Conservation (phyloP, 306 rosid species). For the Trifolium repens region DNA sequence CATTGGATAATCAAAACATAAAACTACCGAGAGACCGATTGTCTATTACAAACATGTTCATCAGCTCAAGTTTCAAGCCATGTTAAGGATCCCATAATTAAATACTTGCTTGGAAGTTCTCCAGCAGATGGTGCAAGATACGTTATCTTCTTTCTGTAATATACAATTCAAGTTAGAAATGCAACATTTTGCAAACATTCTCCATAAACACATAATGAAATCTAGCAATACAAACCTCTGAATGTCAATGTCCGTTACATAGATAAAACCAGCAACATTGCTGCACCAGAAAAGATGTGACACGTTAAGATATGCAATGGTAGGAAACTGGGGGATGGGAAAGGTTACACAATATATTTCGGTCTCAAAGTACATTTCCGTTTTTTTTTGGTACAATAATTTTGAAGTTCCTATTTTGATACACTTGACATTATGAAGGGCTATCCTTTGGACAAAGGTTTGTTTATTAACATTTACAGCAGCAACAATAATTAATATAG, state of each 20-base stretch:
- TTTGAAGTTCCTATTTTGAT: too few species aligned
- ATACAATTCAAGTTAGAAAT: conserved; percentile 39
- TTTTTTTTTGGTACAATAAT: too few species aligned
- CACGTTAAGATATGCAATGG: conserved; percentile 13
- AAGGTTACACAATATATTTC: neutral
- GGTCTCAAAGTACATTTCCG: neutral
- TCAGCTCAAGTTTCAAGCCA: conserved; percentile 80
- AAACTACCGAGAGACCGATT: neutral
- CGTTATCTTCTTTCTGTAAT: conserved; percentile 84
- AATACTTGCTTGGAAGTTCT: conserved; percentile 88
- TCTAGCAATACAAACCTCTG: conserved; percentile 67
- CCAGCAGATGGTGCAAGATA: conserved; percentile 90
- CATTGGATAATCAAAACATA: neutral
- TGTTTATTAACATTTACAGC: neutral
- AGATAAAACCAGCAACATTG: conserved; percentile 90
- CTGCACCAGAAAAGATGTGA: conserved; percentile 52
- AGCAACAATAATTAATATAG: neutral
- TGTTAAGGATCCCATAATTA: conserved; percentile 76
- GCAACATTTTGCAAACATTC: conserved; percentile 25
- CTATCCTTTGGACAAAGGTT: neutral
- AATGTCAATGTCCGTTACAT: conserved; percentile 77
- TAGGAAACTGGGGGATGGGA: neutral
- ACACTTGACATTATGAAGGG: neutral
- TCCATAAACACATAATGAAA: conserved; percentile 14
- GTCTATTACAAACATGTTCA: conserved; percentile 27